phyloP scores from a whole-genome alignment of 148 eudicot genomes.

The Bassia scoparia region DNA sequence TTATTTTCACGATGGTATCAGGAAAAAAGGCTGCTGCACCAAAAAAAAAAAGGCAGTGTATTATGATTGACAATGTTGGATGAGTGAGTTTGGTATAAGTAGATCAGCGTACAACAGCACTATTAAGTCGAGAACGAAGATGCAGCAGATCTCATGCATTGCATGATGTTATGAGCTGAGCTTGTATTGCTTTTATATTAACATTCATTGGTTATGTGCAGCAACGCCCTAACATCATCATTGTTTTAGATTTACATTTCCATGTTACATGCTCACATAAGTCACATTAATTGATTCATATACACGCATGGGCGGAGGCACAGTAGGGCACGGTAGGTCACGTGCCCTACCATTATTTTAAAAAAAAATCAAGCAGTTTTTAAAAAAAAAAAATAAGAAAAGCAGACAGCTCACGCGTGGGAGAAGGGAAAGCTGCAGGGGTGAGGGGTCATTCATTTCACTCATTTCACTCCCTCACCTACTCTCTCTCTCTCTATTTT shows the following conservation, averaged over 20 bases:
- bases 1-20: no score
- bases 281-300: background rate
- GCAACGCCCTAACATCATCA: background rate
- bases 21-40: constrained; percentile 19
- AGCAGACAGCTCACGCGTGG: no score
- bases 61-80: constrained; percentile 13
- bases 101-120: background rate
- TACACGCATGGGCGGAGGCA: no score
- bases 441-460: no score
- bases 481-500: no score
- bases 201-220: background rate
- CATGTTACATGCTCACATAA: constrained; percentile 1
- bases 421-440: no score
- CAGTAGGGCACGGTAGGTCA: no score
- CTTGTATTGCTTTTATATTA: background rate
- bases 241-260: background rate
- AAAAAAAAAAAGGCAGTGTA: background rate
- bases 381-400: no score
- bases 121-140: background rate
- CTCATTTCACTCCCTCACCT: no score
- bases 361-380: no score
- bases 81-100: background rate
- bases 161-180: no score
- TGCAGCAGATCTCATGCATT: background rate
- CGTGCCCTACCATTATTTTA: no score